phyloP scores from a whole-genome alignment of 768 basidiomycete species.

The Phlebiopsis gigantea region DNA sequence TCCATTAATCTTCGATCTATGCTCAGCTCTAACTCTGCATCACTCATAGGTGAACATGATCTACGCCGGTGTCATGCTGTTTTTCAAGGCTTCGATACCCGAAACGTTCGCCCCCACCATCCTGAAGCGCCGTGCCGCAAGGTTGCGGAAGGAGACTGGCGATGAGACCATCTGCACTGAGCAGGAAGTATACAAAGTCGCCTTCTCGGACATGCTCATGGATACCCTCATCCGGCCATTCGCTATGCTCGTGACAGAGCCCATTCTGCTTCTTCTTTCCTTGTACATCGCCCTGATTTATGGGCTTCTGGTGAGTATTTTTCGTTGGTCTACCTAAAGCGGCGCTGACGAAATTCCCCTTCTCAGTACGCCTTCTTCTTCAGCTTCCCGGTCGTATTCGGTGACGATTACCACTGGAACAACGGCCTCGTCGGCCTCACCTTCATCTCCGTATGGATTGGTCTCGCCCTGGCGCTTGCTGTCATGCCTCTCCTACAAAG shows the following conservation, averaged over 20 bases:
- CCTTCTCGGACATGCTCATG: conserved; percentile 30
- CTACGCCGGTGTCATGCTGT: conserved; percentile 30
- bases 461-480: conserved; percentile 29
- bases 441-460: conserved; percentile 36
- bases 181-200: conserved; percentile 34
- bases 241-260: conserved; percentile 40
- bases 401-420: conserved; percentile 31
- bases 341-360: not conserved
- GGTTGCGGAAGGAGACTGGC: conserved; percentile 32
- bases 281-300: conserved; percentile 41
- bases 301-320: conserved; percentile 27
- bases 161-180: conserved; percentile 34
- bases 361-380: conserved; percentile 29
- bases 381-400: conserved; percentile 34
- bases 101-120: conserved; percentile 45
- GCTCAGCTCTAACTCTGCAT: conserved; percentile 18
- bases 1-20: not conserved
- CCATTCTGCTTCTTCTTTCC: conserved; percentile 39
- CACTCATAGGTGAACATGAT: conserved; percentile 34
- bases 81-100: conserved; percentile 30
- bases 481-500: conserved; percentile 31
- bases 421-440: conserved; percentile 34
- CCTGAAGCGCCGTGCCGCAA: conserved; percentile 32
- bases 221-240: conserved; percentile 40
- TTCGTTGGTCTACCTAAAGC: conserved; percentile 30